Percentiles rank a stretch among this genome's conserved stretches.
These are phyloP conservation scores for Meira miltonrushii DNA, from an alignment of 1,284 basidiomycete species.

Conservation along the genomic window DNA sequence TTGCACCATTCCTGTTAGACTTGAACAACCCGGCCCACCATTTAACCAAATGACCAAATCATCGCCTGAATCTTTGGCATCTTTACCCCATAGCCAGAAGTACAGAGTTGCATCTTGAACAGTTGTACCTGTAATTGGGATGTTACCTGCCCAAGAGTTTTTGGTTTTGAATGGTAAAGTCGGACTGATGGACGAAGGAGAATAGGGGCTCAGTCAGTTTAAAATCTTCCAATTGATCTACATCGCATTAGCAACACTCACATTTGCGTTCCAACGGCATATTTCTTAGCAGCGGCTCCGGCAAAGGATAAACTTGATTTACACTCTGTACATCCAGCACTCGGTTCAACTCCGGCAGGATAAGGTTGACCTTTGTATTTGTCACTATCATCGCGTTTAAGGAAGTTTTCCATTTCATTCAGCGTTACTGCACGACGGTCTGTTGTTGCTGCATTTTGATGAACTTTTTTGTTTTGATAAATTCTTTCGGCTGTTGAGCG, in stretches of 20 bases:
- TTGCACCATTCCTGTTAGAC: slow-evolving; percentile 69
- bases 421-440: no score
- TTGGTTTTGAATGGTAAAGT: neutral
- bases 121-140: neutral
- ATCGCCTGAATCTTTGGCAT: slow-evolving; percentile 64
- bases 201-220: neutral
- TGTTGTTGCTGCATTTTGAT: no score
- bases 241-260: neutral
- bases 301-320: neutral
- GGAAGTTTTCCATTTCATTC: no score
- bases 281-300: slow-evolving; percentile 2
- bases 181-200: neutral
- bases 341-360: neutral
- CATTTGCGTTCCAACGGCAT: slow-evolving; percentile 1
- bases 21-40: slow-evolving; percentile 68
- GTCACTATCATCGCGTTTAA: no score
- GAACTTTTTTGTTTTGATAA: no score
- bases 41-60: slow-evolving; percentile 65
- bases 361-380: no score
- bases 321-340: neutral
- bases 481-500: no score
- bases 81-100: slow-evolving; percentile 81
- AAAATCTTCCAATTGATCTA: neutral
- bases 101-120: slow-evolving; percentile 53
- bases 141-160: slow-evolving; percentile 1